Evolutionary conservation across 495 filamentous ascomycete species (phyloP), one percentile per base, ranked within the genome.

Genomic region (Penicillium bovifimosum): DNA sequence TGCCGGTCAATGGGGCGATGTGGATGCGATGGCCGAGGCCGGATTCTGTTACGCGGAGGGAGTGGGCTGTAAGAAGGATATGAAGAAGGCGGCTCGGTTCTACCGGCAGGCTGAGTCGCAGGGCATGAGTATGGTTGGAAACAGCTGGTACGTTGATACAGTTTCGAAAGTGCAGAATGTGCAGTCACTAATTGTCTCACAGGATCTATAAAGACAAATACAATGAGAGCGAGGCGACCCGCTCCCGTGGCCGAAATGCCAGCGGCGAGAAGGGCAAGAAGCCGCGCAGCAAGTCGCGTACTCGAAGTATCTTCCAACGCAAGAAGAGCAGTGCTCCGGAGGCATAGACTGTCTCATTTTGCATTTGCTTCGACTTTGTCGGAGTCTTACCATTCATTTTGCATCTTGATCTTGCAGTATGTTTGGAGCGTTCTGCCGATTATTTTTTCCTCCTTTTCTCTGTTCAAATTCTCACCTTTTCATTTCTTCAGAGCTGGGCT

Each of bases 171-270:
- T 24, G 20, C 7, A 24, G 4, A 24, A 4, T 24, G 20, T 10
- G n/a, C 36, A 48, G 14, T 9, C 20, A 18, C 45, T 62, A 55
- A 70, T 53, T 1, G 5, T 7, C 13, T 9, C 14, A 9, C 56
- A 96, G 90, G 90, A 96, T 96, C 61, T 89, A 95, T 75, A 96
- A 96, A 63, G 74, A 87, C 31, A 96, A 96, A 64, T 96, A 96
- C 67, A 91, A 93, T 62, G 79, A 80, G 50, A 84, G 90, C 45
- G 84, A 87, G 18, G 56, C 67, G 36, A 62, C 45, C 14, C 60
- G 64, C 52, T 67, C 72, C 20, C 74, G 72, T 47, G 69, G 68
- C 32, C 66, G 64, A 50, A 62, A 64, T 44, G 63, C 59, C 27
- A 63, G 60, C 39, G 69, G 66, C n/a, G 76, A 50, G 39, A 50